Conservation (phyloP, 805 yeast species). For the Saccharomycopsis capsularis region DNA sequence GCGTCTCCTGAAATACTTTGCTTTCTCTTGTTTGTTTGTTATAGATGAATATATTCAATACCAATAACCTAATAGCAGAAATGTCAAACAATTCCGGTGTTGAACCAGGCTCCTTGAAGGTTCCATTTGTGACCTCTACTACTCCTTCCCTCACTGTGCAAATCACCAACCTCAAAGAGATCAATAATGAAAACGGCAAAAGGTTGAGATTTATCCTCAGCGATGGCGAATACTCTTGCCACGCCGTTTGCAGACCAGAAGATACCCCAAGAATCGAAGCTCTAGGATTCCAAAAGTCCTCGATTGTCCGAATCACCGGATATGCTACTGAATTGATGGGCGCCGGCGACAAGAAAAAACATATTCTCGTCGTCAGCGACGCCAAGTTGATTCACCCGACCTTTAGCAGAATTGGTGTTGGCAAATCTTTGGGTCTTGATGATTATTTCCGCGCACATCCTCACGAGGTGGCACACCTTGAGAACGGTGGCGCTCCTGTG, state of each 20-base stretch:
- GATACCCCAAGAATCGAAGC: slow-evolving; percentile 37
- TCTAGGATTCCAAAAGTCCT: slow-evolving; percentile 40
- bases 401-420: slow-evolving; percentile 27
- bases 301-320: slow-evolving; percentile 35
- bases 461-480: slow-evolving; percentile 32
- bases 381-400: slow-evolving; percentile 6
- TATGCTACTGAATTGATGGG: slow-evolving; percentile 39
- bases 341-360: slow-evolving; percentile 25
- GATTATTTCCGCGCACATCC: slow-evolving; percentile 55
- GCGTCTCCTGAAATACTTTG: too few species aligned
- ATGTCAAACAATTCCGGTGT: slow-evolving; percentile 10
- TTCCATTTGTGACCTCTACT: neutral
- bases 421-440: slow-evolving; percentile 42
- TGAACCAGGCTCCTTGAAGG: slow-evolving; percentile 14
- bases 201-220: slow-evolving; percentile 41
- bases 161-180: slow-evolving; percentile 31
- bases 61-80: too few species aligned
- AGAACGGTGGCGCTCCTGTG: slow-evolving; percentile 1
- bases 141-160: slow-evolving; percentile 28
- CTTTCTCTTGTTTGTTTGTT: too few species aligned
- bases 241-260: slow-evolving; percentile 48
- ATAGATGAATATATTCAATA: too few species aligned
- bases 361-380: slow-evolving; percentile 24
- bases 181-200: slow-evolving; percentile 35
- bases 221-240: slow-evolving; percentile 45